Evolutionary conservation across 768 basidiomycete species (phyloP).

Genomic region (Suillus subluteus): DNA sequence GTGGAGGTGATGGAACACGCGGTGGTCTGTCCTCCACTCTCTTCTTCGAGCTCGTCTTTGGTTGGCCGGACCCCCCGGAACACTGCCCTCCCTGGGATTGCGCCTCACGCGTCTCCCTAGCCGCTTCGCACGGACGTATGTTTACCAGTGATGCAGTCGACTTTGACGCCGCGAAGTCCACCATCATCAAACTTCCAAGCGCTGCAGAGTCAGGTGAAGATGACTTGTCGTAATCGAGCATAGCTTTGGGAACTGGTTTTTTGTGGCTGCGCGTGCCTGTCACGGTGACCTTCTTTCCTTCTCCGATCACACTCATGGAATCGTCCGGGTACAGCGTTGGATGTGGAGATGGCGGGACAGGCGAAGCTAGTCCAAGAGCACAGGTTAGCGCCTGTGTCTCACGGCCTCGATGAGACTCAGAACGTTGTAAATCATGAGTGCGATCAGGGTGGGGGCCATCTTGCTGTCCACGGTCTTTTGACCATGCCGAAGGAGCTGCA

Average conservation of each 20-base stretch:
- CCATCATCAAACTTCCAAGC: constrained; percentile 63
- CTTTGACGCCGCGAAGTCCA: constrained; percentile 52
- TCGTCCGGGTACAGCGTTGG: constrained; percentile 74
- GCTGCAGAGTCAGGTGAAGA: constrained; percentile 46
- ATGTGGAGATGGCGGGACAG: constrained; percentile 54
- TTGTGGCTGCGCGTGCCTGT: constrained; percentile 34
- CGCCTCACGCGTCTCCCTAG: constrained; percentile 13
- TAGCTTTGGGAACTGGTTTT: constrained; percentile 35
- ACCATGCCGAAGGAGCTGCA: constrained; percentile 39
- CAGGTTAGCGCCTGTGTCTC: constrained; percentile 41
- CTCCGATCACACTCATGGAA: constrained; percentile 63
- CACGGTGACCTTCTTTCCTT: constrained; percentile 31
- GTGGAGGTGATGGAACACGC: constrained; percentile 79
- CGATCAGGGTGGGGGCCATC: constrained; percentile 34
- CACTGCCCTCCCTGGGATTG: constrained; percentile 36
- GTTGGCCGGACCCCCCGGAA: constrained; percentile 20
- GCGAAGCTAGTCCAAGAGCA: constrained; percentile 40
- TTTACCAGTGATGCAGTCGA: constrained; percentile 38
- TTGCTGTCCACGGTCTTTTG: constrained; percentile 36
- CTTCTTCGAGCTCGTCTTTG: constrained; percentile 34
- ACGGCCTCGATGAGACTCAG: constrained; percentile 47
- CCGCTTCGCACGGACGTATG: constrained; percentile 30
- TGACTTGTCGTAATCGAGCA: constrained; percentile 18
- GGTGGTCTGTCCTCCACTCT: constrained; percentile 64
- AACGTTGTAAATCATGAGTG: constrained; percentile 34